phyloP scores from a whole-genome alignment of 495 filamentous ascomycete species.

The Aspergillus hancockii region DNA sequence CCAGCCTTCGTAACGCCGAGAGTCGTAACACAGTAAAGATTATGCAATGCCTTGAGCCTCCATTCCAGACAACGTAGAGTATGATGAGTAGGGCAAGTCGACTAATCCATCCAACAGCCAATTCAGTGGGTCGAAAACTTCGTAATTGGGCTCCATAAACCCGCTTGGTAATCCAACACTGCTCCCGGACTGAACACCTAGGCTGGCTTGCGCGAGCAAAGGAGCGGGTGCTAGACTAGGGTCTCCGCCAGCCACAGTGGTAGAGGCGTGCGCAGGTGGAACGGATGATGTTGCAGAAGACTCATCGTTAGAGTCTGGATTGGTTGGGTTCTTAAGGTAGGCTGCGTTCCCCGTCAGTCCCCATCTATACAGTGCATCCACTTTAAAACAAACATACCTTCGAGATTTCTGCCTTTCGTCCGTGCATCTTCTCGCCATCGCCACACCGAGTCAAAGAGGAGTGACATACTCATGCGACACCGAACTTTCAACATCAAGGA shows the following conservation, averaged over 20 bases:
- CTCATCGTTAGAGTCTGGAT: slow-evolving; percentile 76
- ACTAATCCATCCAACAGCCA: slow-evolving; percentile 87
- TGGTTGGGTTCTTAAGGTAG: slow-evolving; percentile 83
- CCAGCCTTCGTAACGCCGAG: neutral
- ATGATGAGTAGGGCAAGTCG: slow-evolving; percentile 69
- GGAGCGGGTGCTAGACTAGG: slow-evolving; percentile 51
- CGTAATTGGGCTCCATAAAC: slow-evolving; percentile 68
- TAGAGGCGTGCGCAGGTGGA: slow-evolving; percentile 30
- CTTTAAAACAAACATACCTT: slow-evolving; percentile 55
- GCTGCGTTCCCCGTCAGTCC: slow-evolving; percentile 36
- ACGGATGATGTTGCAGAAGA: slow-evolving; percentile 65
- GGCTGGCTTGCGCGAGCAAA: slow-evolving; percentile 35
- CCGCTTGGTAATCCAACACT: slow-evolving; percentile 49
- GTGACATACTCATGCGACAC: slow-evolving; percentile 89
- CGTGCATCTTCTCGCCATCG: slow-evolving; percentile 88
- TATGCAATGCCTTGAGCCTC: slow-evolving; percentile 42
- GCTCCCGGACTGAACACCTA: slow-evolving; percentile 34
- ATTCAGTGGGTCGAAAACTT: slow-evolving; percentile 85
- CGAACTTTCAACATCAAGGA: slow-evolving; percentile 79
- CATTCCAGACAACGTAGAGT: slow-evolving; percentile 42
- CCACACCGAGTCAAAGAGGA: slow-evolving; percentile 92
- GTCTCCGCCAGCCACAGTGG: slow-evolving; percentile 38
- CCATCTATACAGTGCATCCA: neutral
- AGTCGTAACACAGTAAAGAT: neutral
- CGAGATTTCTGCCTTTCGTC: slow-evolving; percentile 74